phyloP scores from a whole-genome alignment of 2,329 filamentous ascomycete species.

The Ambrosiella xylebori region DNA sequence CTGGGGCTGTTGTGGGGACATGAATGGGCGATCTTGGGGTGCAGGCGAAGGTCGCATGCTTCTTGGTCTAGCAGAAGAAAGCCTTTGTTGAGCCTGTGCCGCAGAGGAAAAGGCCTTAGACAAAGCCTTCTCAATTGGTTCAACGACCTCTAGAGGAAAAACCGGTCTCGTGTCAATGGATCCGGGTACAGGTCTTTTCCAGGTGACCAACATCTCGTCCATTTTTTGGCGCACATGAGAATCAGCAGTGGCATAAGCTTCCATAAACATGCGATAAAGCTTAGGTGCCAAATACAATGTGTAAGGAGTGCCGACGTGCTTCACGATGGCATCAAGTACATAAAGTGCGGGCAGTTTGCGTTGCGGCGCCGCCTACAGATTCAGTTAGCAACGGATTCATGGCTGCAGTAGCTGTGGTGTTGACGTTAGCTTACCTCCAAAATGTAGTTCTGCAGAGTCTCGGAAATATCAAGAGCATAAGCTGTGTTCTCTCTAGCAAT shows the following conservation, averaged over 20 bases:
- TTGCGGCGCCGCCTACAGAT: conserved; percentile 56
- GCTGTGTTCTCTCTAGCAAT: conserved; percentile 97
- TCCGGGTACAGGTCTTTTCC: conserved; percentile 91
- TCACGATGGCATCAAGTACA: conserved; percentile 93
- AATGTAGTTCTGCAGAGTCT: conserved; percentile 82
- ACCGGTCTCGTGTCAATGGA: conserved; percentile 86
- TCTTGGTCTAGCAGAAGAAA: conserved; percentile 35
- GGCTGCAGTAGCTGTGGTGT: neutral
- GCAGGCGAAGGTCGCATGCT: conserved; percentile 16
- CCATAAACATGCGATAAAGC: conserved; percentile 90
- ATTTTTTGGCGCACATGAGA: conserved; percentile 69
- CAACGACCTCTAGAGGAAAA: conserved; percentile 71
- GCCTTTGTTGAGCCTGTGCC: conserved; percentile 36
- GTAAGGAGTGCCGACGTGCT: conserved; percentile 96
- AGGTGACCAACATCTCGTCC: conserved; percentile 94
- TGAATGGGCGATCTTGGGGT: conserved; percentile 18
- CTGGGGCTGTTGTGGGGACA: neutral
- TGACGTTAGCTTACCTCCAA: conserved; percentile 51
- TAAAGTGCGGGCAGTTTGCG: conserved; percentile 94
- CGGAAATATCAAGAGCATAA: conserved; percentile 82
- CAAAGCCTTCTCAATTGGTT: conserved; percentile 83
- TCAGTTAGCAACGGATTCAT: conserved; percentile 2
- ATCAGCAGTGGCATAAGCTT: conserved; percentile 82
- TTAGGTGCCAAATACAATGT: conserved; percentile 87
- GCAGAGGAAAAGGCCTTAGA: conserved; percentile 58